These are phyloP conservation scores for Fomitopsis pulvina DNA, from an alignment of 768 basidiomycete species.

Conservation along the genomic window DNA sequence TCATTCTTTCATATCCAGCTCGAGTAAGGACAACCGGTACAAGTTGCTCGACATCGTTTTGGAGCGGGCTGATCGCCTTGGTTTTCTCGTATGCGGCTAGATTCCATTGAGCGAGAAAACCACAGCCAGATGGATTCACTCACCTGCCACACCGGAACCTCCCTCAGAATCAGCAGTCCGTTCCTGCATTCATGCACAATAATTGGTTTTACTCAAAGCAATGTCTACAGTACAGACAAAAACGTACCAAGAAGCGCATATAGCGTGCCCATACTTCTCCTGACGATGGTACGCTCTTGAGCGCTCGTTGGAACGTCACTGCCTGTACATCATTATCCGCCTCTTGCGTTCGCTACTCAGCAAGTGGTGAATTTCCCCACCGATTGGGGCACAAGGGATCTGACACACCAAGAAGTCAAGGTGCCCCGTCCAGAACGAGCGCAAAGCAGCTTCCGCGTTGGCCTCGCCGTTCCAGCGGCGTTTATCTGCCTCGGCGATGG, in stretches of 20 bases:
- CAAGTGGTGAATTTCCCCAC: not conserved
- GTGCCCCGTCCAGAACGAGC: conserved; percentile 69
- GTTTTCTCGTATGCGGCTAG: conserved; percentile 56
- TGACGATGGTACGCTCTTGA: conserved; percentile 66
- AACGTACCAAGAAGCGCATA: conserved; percentile 59
- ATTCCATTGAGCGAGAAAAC: not conserved
- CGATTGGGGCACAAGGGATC: not conserved
- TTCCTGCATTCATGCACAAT: conserved; percentile 42
- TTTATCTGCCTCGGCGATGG: conserved; percentile 66
- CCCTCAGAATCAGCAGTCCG: conserved; percentile 22
- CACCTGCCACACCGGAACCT: conserved; percentile 19
- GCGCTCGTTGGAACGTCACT: conserved; percentile 45
- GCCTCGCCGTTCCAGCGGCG: conserved; percentile 46
- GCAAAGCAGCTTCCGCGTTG: conserved; percentile 51
- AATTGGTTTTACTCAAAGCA: too few relatives aligned
- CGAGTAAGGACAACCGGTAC: conserved; percentile 58
- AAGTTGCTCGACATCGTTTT: conserved; percentile 56
- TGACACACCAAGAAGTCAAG: conserved; percentile 58
- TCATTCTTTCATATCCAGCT: conserved; percentile 56
- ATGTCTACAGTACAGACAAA: not conserved
- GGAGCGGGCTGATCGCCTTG: conserved; percentile 46
- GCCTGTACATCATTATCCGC: conserved; percentile 36
- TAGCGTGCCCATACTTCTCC: conserved; percentile 79
- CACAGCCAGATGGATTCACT: not conserved
- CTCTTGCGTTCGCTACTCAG: conserved; percentile 40